Evolutionary conservation across 495 filamentous ascomycete species (phyloP).

Genomic region (Aspergillus ellipticus): DNA sequence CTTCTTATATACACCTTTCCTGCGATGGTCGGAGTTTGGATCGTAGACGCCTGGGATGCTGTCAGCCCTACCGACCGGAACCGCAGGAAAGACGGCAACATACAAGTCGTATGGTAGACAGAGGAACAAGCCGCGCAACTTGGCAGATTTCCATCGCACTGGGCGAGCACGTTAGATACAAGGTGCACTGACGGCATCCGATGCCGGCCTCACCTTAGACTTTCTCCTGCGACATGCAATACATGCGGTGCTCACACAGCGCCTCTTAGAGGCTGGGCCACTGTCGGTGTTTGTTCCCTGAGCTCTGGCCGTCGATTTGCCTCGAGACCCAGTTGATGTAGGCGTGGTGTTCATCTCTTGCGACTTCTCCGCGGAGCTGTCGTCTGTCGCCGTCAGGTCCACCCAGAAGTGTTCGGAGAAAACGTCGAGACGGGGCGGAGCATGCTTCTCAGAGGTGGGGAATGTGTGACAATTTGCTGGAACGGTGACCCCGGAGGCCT

Average conservation of each 20-base stretch:
- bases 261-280: slow-evolving; percentile 57
- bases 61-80: not conserved
- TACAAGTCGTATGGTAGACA: slow-evolving; percentile 80
- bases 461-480: slow-evolving; percentile 3
- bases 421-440: slow-evolving; percentile 11
- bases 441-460: slow-evolving; percentile 21
- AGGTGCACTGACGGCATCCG: not conserved
- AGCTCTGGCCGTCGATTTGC: slow-evolving; percentile 15
- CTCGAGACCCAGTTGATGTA: slow-evolving; percentile 13
- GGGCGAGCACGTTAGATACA: slow-evolving; percentile 16
- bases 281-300: slow-evolving; percentile 32
- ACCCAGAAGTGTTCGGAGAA: slow-evolving; percentile 26
- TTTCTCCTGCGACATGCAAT: slow-evolving; percentile 88
- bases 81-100: not conserved
- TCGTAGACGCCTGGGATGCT: slow-evolving; percentile 71
- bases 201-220: slow-evolving; percentile 58
- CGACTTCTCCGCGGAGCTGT: slow-evolving; percentile 23
- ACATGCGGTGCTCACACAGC: slow-evolving; percentile 91
- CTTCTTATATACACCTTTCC: slow-evolving; percentile 95
- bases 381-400: slow-evolving; percentile 29
- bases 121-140: slow-evolving; percentile 92
- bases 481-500: not conserved
- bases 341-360: slow-evolving; percentile 10
- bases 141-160: slow-evolving; percentile 90
- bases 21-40: slow-evolving; percentile 89